Percentiles rank a stretch among this genome's conserved stretches.
Conservation (phyloP, 2,329 filamentous ascomycete species). For the Fusarium haematococcum region DNA sequence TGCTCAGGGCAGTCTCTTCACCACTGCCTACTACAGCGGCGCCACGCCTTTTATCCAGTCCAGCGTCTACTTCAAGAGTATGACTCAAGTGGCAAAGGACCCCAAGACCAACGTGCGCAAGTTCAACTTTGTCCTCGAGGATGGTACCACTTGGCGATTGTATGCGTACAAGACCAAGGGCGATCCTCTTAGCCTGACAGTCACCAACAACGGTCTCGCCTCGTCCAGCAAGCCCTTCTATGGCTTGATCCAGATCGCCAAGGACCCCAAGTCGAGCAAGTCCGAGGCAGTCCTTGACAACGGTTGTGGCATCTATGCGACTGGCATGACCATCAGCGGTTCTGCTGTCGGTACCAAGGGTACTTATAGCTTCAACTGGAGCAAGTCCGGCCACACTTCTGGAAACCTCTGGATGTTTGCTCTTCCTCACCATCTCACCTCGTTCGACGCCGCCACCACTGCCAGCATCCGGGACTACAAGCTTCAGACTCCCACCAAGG, state of each 20-base stretch:
- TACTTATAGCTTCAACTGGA: slow-evolving; percentile 79
- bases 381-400: slow-evolving; percentile 73
- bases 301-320: slow-evolving; percentile 80
- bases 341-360: slow-evolving; percentile 69
- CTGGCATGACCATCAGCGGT: slow-evolving; percentile 73
- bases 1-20: slow-evolving; percentile 89
- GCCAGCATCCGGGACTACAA: slow-evolving; percentile 67
- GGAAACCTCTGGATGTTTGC: slow-evolving; percentile 84
- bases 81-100: slow-evolving; percentile 68
- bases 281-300: slow-evolving; percentile 79
- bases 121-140: slow-evolving; percentile 78
- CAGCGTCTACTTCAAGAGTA: slow-evolving; percentile 77
- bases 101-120: slow-evolving; percentile 77
- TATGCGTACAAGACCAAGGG: slow-evolving; percentile 76
- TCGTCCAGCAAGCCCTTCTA: slow-evolving; percentile 76
- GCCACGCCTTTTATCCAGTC: slow-evolving; percentile 80
- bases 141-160: slow-evolving; percentile 81
- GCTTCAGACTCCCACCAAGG: slow-evolving; percentile 88
- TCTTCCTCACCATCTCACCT: slow-evolving; percentile 85
- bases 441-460: slow-evolving; percentile 71
- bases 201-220: slow-evolving; percentile 74
- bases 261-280: slow-evolving; percentile 68
- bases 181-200: slow-evolving; percentile 72
- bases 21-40: slow-evolving; percentile 81
- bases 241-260: slow-evolving; percentile 86